A percentile compares a stretch with the other conserved stretches of the same genome.
phyloP scores from a whole-genome alignment of 352 stramenopile species.

The Albugo candida region DNA sequence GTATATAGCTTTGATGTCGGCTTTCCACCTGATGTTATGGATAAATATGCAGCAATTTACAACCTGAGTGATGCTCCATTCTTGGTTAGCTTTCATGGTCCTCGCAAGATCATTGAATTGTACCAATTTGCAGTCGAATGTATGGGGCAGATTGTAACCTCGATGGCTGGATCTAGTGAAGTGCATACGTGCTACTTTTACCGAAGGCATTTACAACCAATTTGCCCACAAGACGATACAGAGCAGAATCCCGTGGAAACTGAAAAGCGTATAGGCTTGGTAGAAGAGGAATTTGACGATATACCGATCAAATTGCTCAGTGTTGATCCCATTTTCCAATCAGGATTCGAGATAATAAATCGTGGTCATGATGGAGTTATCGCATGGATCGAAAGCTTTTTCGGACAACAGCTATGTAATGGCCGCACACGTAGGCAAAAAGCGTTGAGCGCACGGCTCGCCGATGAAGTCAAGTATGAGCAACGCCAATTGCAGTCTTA shows the following conservation, averaged over 20 bases:
- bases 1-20: conserved; percentile 98
- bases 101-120: conserved; percentile 80
- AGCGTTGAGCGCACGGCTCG: conserved; percentile 13
- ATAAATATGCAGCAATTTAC: conserved; percentile 85
- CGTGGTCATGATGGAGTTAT: conserved; percentile 50
- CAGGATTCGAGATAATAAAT: conserved; percentile 57
- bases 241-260: background rate
- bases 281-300: background rate
- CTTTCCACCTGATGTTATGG: conserved; percentile 91
- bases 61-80: conserved; percentile 79
- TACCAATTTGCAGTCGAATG: conserved; percentile 89
- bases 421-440: conserved; percentile 56
- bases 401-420: conserved; percentile 31
- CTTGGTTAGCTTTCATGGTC: conserved; percentile 90
- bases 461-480: conserved; percentile 12
- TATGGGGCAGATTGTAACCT: conserved; percentile 74
- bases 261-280: background rate
- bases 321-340: conserved; percentile 63
- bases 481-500: conserved; percentile 55
- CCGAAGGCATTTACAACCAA: conserved; percentile 14
- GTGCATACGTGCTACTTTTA: conserved; percentile 96
- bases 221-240: background rate
- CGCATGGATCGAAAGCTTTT: conserved; percentile 53
- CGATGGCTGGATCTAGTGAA: conserved; percentile 92
- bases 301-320: conserved; percentile 10